Evolutionary conservation across 192 early-diverging fungal species (phyloP), one percentile per base, ranked within the genome.

Genomic region (Gigaspora rosea): DNA sequence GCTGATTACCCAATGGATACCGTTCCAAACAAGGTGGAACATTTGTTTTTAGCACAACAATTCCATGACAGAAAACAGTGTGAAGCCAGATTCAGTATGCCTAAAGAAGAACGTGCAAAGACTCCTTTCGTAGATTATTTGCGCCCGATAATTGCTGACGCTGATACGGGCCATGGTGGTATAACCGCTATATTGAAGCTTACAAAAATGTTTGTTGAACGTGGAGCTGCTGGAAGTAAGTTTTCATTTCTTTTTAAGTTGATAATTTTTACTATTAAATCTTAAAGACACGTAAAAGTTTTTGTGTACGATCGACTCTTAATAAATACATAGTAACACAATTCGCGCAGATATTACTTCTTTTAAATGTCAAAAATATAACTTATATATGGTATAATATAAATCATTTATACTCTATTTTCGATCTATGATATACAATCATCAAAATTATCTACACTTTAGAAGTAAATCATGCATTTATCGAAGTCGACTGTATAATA

Each of bases 1-100:
- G 97, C 96, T 71, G 97, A 98, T 87, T 98, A 97, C 86, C 96
- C 95, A 71, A 97, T 97, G 95, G 95, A 95, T 80, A 93, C 94
- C 74, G 95, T 98, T 76, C 96, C 97, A 67, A 97, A 97, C 87
- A 97, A 98, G 87, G 97, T 98, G 50, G 96, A 98, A 81, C 97
- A 98, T 81, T 90, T 97, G 63, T 98, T 98, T 90, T 93, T 82
- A 22, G 97, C 97, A 35, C 96, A 98, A 86, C 85, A 91, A 66
- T 98, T 97, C 90, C 97, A 98, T 82, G 97, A 98, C 82, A 92
- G 97, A 74, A 95, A 93, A 81, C 97, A 98, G 85, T 91, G 93
- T 75, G 95, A 97, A 83, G 93, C 90, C 61, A 92, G 97, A 68
- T 83, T 97, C 74, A 83, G 86, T 52, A 78, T 91, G 78, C 82